Base-by-base conservation (phyloP, 345 rosid genomes). In the Eucalyptus sp. region DNA sequence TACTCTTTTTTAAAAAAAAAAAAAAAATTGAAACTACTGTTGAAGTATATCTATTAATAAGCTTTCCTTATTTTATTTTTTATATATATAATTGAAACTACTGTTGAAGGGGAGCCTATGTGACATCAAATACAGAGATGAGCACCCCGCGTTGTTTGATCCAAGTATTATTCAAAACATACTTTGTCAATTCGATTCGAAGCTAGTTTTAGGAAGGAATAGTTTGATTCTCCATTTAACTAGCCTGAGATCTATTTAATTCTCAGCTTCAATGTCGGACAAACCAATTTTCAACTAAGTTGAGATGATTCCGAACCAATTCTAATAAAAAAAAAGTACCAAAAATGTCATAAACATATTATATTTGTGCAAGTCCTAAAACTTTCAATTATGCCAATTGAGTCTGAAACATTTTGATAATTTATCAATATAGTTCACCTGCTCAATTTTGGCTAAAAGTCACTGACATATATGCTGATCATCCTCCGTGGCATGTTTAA, bases 401-500 rank as follows among this genome's bases (percentile, higher is more conserved):
- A 56, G 13, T 10, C 3, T 10, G 1, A 56, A 56, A 56, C 62
- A 22, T 56, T 56, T 56, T 1, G 6, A 24, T 1, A 1, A 24
- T 56, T 22, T 56, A 25, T 56, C 6, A 24, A 56, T 56, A 24
- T 22, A 56, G 13, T 56, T 10, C 62, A 56, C 6, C 3, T 10
- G 1, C 13, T 56, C 29, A 56, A 56, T 56, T 56, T 56, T 56
- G 13, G 2, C 29, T 56, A 56, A 4, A 9, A 7, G 2, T 56
- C 29, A 1, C 13, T 4, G 12, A 56, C 12, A 56, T 22, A 24
- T 22, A 56, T 1, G 1, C 1, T 5, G 1, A 56, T 22, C 29
- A 22, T 56, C 29, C 13, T 56, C 12, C 29, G 1, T 56, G 62
- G 13, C 13, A 56, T 56, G 29, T 22, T 10, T 25, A 12, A 6